Base-by-base conservation (phyloP, 768 basidiomycete species). In the Rhodotorula diobovata region DNA sequence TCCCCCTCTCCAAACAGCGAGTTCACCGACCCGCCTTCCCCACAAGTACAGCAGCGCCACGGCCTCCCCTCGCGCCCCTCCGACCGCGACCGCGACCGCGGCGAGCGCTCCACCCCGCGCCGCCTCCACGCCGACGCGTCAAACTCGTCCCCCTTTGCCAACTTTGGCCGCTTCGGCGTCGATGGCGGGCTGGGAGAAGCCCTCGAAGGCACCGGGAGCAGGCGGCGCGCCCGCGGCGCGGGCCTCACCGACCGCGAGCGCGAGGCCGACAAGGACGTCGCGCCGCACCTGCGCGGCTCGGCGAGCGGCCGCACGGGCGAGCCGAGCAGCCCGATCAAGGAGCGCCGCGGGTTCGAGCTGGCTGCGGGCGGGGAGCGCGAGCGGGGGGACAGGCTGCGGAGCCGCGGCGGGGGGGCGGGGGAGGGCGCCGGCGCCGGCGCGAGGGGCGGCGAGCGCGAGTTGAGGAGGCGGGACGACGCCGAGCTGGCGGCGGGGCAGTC, bases 141-240 rank as follows among this genome's bases (percentile, higher is more conserved):
- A 35, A 30, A 63, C 25, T 54, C 65, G n/a, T 71, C 70, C 55
- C 73, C 73, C 14, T 74, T 74, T 41, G 66, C 73, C 62, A 74
- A 74, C 60, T 74, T 74, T 43, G 73, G 69, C 8, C 66, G 73
- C 25, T 74, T 74, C 63, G 73, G 73, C 63, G 66, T 68, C 62
- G 73, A 71, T 37, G 73, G 69, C 28, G 73, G 73, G 1, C 48
- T 74, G 37, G 41, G 58, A 7, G 58, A 35, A 20, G 41, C 68
- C 18, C 61, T 71, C 56, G 70, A 71, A 61, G 35, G 65, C 37
- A 20, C 32, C 12, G 34, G 34, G 9, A 43, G 41, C 32, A 45
- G 43, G 21, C 28, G 20, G 1, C 6, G 43, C 18, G 34, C 18
- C 20, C 10, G 34, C 35, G 53, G 48, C 30, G 53, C 37, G 39